Evolutionary conservation across 768 basidiomycete species (phyloP), one percentile per base, ranked within the genome.

Genomic region (Suillus sp.): DNA sequence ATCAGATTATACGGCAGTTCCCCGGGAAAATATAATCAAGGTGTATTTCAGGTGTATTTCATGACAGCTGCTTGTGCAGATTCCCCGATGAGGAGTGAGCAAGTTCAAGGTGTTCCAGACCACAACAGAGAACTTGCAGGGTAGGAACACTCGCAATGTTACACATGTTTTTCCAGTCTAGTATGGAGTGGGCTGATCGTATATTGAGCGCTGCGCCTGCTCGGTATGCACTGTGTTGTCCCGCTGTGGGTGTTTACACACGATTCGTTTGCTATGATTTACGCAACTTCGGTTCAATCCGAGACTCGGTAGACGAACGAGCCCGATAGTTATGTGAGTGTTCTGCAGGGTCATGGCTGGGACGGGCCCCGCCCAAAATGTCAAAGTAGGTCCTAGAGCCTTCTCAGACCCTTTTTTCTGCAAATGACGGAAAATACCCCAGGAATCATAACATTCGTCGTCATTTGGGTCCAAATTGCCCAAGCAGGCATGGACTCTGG

Each of bases 401-500:
- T 27, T 66, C 70, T 30, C 16, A 8, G 5, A 18, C 30, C 43
- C 14, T 42, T 42, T 42, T 20, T 48, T 61, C 11, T n/a, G 25
- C 9, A 35, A 42, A 30, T 35, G 25, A 53, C 22, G n/a, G 22
- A 40, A 45, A 20, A 38, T 56, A 56, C 8, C 55, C 22, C n/a
- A n/a, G n/a, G n/a, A n/a, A n/a, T n/a, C n/a, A n/a, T n/a, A n/a
- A n/a, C n/a, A n/a, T n/a, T n/a, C n/a, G n/a, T n/a, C n/a, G n/a
- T n/a, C 18, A 81, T 83, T 5, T 83, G 83, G 83, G 83, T 83
- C 79, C 83, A 84, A 68, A 77, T 83, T 18, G 76, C 76, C n/a
- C 69, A 84, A 62, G 51, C 72, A 34, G 83, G 83, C n/a, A 82
- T 81, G 68, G 76, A 74, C 11, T 64, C 77, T 2, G 77, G 76